Evolutionary conservation across 2,329 filamentous ascomycete species (phyloP), one percentile per base, ranked within the genome.

Genomic region (Cryphonectria parasitica): DNA sequence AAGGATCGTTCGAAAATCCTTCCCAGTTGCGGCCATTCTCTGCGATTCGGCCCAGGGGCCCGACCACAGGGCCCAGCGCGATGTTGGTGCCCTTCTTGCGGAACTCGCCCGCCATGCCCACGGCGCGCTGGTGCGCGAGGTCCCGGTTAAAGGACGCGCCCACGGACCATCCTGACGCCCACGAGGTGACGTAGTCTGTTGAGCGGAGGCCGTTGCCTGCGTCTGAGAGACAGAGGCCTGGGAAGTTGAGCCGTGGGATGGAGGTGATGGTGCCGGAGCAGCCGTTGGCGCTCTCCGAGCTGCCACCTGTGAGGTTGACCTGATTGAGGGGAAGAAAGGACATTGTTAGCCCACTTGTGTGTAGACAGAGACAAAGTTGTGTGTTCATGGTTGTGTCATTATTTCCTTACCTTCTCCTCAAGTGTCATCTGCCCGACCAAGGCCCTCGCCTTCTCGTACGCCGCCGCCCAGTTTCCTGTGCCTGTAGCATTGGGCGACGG

Each of bases 271-370:
- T 82, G 25, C 85, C 86, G 0, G 81, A 80, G 76, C 86, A 88
- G 65, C 84, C 80, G 41, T 82, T 84, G 13, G 81, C 80, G 2
- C 28, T 34, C 2, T 79, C 88, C 74, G 87, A 84, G 67, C 89
- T 86, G 74, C 93, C 93, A 1, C 91, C 91, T 0, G 92, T 95
- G 70, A 96, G 79, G 75, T 90, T 91, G 76, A 95, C 89, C 83
- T 85, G 15, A 13, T 5, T 22, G 11, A 19, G 78, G 75, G 43
- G 19, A 22, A 6, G 4, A 43, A 13, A 22, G 45, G n/a, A 8
- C 8, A 73, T 56, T 77, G 41, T 62, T 34, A 69, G 41, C 43
- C 11, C 11, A 11, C 2, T 34, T 60, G 36, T 4, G 7, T 13
- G 7, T 39, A 43, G 15, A 17, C 13, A 43, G 41, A 43, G 41